These are phyloP conservation scores for Fraxinus dipetala DNA, from an alignment of 305 asterid genomes.

Conservation along the genomic window DNA sequence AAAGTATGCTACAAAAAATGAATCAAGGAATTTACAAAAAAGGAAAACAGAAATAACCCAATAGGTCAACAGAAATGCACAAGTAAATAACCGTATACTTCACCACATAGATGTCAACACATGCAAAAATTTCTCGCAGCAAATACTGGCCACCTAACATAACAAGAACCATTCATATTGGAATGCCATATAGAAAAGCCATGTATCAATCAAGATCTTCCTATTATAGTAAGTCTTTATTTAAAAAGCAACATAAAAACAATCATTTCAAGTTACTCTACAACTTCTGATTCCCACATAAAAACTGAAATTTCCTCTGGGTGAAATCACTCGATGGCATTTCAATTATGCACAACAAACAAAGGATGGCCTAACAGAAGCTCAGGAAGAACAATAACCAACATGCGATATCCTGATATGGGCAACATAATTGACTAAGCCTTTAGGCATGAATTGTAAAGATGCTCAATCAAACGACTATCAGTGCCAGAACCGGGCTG, in stretches of 20 bases:
- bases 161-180: not conserved
- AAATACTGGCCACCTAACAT: not conserved
- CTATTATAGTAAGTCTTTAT: not conserved
- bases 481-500: not conserved
- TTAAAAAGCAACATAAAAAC: not conserved
- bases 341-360: not conserved
- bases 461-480: not conserved
- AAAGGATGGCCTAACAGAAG: not conserved
- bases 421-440: not conserved
- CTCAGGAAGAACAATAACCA: not conserved
- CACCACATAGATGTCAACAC: not conserved
- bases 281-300: not conserved
- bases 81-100: not conserved
- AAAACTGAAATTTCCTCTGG: not conserved
- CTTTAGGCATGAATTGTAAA: not conserved
- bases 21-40: not conserved
- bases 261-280: not conserved
- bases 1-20: not conserved
- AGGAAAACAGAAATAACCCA: not conserved
- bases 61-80: not conserved
- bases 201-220: not conserved
- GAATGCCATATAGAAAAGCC: not conserved
- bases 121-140: not conserved
- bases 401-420: not conserved
- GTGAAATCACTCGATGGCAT: not conserved